Evolutionary conservation across 148 eudicot species (phyloP).

Genomic region (Dianthus caryophyllus): DNA sequence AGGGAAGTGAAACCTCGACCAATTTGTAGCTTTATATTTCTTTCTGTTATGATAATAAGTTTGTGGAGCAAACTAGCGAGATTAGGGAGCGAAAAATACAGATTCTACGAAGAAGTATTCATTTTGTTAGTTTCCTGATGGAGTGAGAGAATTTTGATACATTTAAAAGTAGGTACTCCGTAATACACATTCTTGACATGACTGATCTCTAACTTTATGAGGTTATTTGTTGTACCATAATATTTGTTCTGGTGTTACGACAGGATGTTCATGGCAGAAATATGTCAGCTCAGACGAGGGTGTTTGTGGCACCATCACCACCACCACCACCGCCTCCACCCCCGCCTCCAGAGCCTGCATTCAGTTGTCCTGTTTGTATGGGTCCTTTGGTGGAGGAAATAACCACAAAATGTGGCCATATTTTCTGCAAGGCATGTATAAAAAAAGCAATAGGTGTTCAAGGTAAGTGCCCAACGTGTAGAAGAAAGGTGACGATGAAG

Average conservation of each 20-base stretch:
- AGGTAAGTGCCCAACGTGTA: conserved; percentile 85
- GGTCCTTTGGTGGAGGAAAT: conserved; percentile 65
- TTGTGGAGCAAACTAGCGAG: too few relatives aligned
- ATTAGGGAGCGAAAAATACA: too few relatives aligned
- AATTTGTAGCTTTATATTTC: too few relatives aligned
- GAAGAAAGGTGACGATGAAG: conserved; percentile 58
- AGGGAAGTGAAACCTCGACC: too few relatives aligned
- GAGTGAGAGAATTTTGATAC: too few relatives aligned
- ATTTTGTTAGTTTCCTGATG: too few relatives aligned
- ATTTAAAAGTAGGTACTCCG: too few relatives aligned
- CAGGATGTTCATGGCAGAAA: conserved; percentile 30
- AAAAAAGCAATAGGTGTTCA: conserved; percentile 57
- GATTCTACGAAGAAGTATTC: too few relatives aligned
- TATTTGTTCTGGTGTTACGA: conserved; percentile 19
- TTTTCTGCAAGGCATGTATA: conserved; percentile 83
- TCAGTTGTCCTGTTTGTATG: conserved; percentile 87
- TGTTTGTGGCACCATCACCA: conserved; percentile 32
- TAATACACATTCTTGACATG: too few relatives aligned
- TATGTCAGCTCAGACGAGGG: neutral
- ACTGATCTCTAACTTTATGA: neutral
- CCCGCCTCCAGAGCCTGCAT: conserved; percentile 59
- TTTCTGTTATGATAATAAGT: too few relatives aligned
- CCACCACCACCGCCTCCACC: conserved; percentile 52
- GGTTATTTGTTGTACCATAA: neutral
- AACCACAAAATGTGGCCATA: conserved; percentile 94